Base-by-base conservation (phyloP, 2,329 filamentous ascomycete genomes). In the Setomelanomma holmii region DNA sequence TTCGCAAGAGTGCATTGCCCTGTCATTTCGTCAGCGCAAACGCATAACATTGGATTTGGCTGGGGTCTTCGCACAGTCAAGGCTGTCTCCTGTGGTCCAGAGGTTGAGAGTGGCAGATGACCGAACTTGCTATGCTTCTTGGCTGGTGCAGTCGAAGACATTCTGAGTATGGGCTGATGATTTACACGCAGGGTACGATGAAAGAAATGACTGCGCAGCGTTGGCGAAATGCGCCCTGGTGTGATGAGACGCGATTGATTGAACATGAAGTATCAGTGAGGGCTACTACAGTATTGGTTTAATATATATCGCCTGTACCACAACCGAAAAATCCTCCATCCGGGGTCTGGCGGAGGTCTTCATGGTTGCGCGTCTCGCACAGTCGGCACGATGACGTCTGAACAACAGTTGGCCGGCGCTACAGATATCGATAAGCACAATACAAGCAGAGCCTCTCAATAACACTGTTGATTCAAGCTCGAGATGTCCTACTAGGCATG, bases 1-100 rank as follows among this genome's bases (percentile, higher is more conserved):
- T 85, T 53, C 85, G 83, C 7, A 91, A 79, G 5, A 91, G 76
- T 0, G 82, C 79, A 35, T 73, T 69, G 51, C 73, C 72, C 73
- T 75, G 16, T 24, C 11, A 10, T 5, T n/a, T 7, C 5, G 17
- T 65, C 19, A 61, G 49, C 24, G n/a, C n/a, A n/a, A n/a, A n/a
- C n/a, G n/a, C n/a, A n/a, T n/a, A n/a, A n/a, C n/a, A n/a, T n/a
- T n/a, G n/a, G n/a, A n/a, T n/a, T n/a, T n/a, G n/a, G n/a, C n/a
- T n/a, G n/a, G n/a, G n/a, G 12, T 16, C n/a, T 21, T 14, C 47
- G n/a, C 60, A 76, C 76, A 4, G 74, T 76, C 45, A 78, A 53
- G 7, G 66, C 70, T 10, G 75, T 78, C 30, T 73, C 67, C 49
- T 72, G 68, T 1, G 76, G 72, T 0, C 76, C 76, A 4, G 76